Evolutionary conservation across 2,329 filamentous ascomycete genomes (phyloP), one percentile per base, ranked within the genome.

Genomic region (Gnomoniopsis smithogilvyi): DNA sequence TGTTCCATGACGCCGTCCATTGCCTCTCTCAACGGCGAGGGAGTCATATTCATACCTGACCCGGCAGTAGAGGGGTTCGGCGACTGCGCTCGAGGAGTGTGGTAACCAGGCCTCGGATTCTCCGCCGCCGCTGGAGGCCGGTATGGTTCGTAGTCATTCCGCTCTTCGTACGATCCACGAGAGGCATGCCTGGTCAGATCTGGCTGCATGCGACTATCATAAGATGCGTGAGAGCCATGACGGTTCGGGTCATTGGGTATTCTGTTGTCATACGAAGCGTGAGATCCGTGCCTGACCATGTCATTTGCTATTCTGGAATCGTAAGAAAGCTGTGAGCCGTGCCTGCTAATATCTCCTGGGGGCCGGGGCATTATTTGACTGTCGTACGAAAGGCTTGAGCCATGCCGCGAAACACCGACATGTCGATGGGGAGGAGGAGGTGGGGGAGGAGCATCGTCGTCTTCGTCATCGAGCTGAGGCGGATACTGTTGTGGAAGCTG

Each of bases 1-100:
- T 95, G 96, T 64, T 95, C 92, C 86, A 98, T 97, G 3, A 99
- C 93, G 72, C 96, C 94, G 69, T 98, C 94, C 92, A 99, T 99
- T 1, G 95, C 95, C 72, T 93, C 92, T 60, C 95, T 84, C 3
- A 99, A 77, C 0, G 95, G 95, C 2, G 95, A 98, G 1, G 95
- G 95, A 0, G 95, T 99, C 52, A 62, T 53, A 38, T 62, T 60
- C 71, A 91, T 78, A 1, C 86, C 86, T 48, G 81, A 84, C 43
- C 78, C 77, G 49, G 80, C 84, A 2, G 90, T 86, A 6, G 91
- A 92, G 3, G 85, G 85, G 2, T 87, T 88, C 0, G 89, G 88
- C 1, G 90, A 91, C 7, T 79, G 78, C 63, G 73, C 80, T 62
- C 83, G 76, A 1, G 85, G 82, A 1, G 82, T 87, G 56, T 81